Evolutionary conservation across 805 yeast species (phyloP).

Genomic region (Wickerhamomyces strasburgensis): DNA sequence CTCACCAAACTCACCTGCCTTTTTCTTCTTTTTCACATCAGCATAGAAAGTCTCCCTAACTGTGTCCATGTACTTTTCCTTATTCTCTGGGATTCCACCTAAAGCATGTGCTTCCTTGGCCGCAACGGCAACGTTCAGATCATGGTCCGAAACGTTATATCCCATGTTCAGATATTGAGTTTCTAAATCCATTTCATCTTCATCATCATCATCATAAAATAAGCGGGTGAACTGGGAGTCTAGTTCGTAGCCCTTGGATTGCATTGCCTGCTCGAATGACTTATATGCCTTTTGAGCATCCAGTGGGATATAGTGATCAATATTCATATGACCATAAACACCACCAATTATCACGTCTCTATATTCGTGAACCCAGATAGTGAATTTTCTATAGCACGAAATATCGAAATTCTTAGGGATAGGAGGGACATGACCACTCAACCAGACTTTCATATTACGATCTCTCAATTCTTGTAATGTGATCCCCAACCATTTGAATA

Average conservation of each 20-base stretch:
- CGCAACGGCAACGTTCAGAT: slow-evolving; percentile 27
- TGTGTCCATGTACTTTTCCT: slow-evolving; percentile 55
- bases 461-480: slow-evolving; percentile 67
- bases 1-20: slow-evolving; percentile 39
- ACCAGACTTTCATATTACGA: slow-evolving; percentile 79
- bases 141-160: slow-evolving; percentile 16
- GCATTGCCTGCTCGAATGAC: slow-evolving; percentile 20
- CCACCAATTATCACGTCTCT: slow-evolving; percentile 82
- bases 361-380: slow-evolving; percentile 79
- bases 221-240: slow-evolving; percentile 19
- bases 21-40: slow-evolving; percentile 22
- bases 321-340: slow-evolving; percentile 83
- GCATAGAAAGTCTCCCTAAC: slow-evolving; percentile 53
- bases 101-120: slow-evolving; percentile 34
- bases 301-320: slow-evolving; percentile 78
- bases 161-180: slow-evolving; percentile 18
- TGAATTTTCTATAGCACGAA: slow-evolving; percentile 67
- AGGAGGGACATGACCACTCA: slow-evolving; percentile 87
- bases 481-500: slow-evolving; percentile 73
- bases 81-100: slow-evolving; percentile 67
- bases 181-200: slow-evolving; percentile 25
- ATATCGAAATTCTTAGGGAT: slow-evolving; percentile 70
- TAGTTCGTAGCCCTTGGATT: slow-evolving; percentile 27
- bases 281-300: slow-evolving; percentile 67
- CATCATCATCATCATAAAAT: slow-evolving; percentile 11